A percentile compares a stretch with the other conserved stretches of the same genome.
Evolutionary conservation across 2,329 filamentous ascomycete species (phyloP).

Genomic region (Dactylonectria estremocensis): DNA sequence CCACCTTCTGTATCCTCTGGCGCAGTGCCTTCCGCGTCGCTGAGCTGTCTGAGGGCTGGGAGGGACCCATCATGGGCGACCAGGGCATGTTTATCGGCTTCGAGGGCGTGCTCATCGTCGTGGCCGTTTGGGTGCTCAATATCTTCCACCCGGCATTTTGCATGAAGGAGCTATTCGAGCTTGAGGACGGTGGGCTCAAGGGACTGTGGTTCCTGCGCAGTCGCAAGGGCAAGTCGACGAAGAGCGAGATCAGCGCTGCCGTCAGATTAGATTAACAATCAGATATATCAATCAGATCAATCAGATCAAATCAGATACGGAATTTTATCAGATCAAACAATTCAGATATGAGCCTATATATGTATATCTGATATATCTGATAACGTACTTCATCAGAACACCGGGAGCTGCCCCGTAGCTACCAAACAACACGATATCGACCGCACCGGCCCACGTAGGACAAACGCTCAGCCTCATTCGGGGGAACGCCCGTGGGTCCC

Average conservation of each 20-base stretch:
- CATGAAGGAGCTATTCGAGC: slow-evolving; percentile 48
- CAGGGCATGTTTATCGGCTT: slow-evolving; percentile 71
- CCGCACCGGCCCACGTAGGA: too few relatives aligned
- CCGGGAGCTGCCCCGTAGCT: too few relatives aligned
- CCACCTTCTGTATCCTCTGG: slow-evolving; percentile 75
- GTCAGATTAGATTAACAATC: slow-evolving; percentile 33
- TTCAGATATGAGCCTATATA: too few relatives aligned
- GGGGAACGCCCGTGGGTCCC: too few relatives aligned
- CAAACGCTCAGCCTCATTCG: too few relatives aligned
- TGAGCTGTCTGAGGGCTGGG: slow-evolving; percentile 77
- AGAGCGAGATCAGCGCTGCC: slow-evolving; percentile 29
- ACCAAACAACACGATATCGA: too few relatives aligned
- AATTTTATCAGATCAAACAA: slow-evolving; percentile 2
- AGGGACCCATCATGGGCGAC: slow-evolving; percentile 68
- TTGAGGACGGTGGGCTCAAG: slow-evolving; percentile 45
- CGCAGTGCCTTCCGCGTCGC: slow-evolving; percentile 77
- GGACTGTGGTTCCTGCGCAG: slow-evolving; percentile 47
- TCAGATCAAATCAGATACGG: slow-evolving; percentile 30
- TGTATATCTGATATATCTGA: too few relatives aligned
- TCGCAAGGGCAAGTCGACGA: slow-evolving; percentile 24
- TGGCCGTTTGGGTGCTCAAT: slow-evolving; percentile 63
- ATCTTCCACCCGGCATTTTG: slow-evolving; percentile 53
- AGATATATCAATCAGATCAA: slow-evolving; percentile 33
- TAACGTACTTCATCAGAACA: too few relatives aligned
- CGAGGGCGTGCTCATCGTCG: slow-evolving; percentile 68